These are phyloP conservation scores for Phaeomoniella chlamydospora DNA, from an alignment of 2,329 filamentous ascomycete species.

Conservation along the genomic window DNA sequence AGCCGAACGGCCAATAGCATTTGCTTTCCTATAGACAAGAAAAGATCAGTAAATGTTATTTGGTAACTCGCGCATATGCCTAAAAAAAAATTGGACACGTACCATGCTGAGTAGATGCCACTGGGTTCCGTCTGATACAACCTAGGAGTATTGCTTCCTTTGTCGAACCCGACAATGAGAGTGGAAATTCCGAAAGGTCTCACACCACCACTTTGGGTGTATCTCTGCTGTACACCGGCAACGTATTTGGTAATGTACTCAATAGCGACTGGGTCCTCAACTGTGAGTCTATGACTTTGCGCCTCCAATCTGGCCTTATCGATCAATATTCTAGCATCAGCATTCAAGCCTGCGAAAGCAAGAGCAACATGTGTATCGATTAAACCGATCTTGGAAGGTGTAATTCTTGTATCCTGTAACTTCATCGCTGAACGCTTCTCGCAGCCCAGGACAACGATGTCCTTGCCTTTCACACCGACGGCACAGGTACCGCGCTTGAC, in stretches of 20 bases:
- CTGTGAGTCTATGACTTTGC: slow-evolving; percentile 90
- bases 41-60: slow-evolving; percentile 2
- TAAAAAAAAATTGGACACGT: slow-evolving; percentile 17
- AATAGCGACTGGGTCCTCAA: slow-evolving; percentile 93
- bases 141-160: slow-evolving; percentile 72
- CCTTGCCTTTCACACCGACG: slow-evolving; percentile 87
- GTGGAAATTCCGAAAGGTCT: slow-evolving; percentile 98
- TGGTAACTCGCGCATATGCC: too few relatives aligned
- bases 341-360: slow-evolving; percentile 92
- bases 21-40: slow-evolving; percentile 66
- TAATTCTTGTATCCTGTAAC: slow-evolving; percentile 97
- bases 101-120: slow-evolving; percentile 98
- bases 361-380: slow-evolving; percentile 94
- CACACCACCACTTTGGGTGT: slow-evolving; percentile 97
- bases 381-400: slow-evolving; percentile 93
- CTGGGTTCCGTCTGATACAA: slow-evolving; percentile 99
- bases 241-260: slow-evolving; percentile 99
- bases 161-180: slow-evolving; percentile 95
- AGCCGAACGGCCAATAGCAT: slow-evolving; percentile 93
- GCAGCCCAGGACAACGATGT: slow-evolving; percentile 91
- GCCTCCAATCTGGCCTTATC: slow-evolving; percentile 97
- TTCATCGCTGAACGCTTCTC: slow-evolving; percentile 99
- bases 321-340: slow-evolving; percentile 92
- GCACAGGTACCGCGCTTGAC: slow-evolving; percentile 99
- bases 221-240: slow-evolving; percentile 93